Conservation (phyloP, 371 early-diverging fungal species). For the Ordospora pajunii region DNA sequence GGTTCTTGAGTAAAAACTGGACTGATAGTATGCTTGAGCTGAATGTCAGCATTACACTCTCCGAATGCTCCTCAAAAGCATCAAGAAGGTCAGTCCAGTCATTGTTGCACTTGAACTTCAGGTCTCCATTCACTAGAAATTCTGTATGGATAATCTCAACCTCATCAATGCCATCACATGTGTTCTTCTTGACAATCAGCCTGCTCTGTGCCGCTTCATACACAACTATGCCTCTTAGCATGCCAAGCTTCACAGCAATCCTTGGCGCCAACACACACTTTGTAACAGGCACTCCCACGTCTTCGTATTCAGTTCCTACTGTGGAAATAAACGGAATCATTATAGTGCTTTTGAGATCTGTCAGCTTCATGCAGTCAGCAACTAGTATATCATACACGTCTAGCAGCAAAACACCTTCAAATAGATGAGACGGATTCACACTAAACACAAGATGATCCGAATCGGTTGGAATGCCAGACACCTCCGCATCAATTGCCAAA, state of each 20-base stretch:
- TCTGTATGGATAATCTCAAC: slow-evolving; percentile 8
- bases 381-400: background rate
- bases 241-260: background rate
- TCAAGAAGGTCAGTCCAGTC: slow-evolving; percentile 9
- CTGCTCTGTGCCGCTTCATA: slow-evolving; percentile 18
- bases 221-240: slow-evolving; percentile 9
- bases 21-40: slow-evolving; percentile 5
- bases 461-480: background rate
- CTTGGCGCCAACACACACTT: slow-evolving; percentile 7
- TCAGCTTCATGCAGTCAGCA: background rate
- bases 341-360: background rate
- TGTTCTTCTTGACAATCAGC: slow-evolving; percentile 14
- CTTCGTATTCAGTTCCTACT: slow-evolving; percentile 11
- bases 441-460: background rate
- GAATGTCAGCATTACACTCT: slow-evolving; percentile 19
- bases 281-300: background rate
- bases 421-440: background rate
- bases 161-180: slow-evolving; percentile 11
- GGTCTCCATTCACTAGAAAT: slow-evolving; percentile 14
- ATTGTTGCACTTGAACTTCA: slow-evolving; percentile 37
- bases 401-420: background rate
- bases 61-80: background rate
- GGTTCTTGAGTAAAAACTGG: slow-evolving; percentile 36
- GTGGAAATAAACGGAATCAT: slow-evolving; percentile 22
- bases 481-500: background rate